Base-by-base conservation (phyloP, 1,284 basidiomycete genomes). In the Leccinum proximum region DNA sequence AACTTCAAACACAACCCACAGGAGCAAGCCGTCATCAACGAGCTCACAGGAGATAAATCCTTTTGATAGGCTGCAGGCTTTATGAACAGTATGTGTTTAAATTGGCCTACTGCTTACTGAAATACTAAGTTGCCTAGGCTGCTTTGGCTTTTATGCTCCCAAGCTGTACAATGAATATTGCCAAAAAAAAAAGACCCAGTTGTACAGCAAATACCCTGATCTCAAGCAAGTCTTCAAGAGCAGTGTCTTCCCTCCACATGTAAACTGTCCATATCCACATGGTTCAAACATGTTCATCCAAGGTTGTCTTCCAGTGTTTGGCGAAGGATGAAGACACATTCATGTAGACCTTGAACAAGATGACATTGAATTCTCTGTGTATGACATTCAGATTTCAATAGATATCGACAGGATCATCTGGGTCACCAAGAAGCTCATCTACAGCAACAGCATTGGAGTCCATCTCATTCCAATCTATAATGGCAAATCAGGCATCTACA, bases 331-430 rank as follows among this genome's bases (percentile, higher is more conserved):
- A 0, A 58, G 42, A 3, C 48, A 67, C 58, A n/a, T 69, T 1
- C 7, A 26, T n/a, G n/a, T 70, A 0, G 54, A 69, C 18, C 59
- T 66, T 0, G 62, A 69, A 18, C 1, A 60, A 16, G 66, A 70
- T 13, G 6, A 1, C 1, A 2, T 67, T 0, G 2, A 60, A 0
- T 1, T 70, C 8, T 1, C 33, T 10, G 8, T 1, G 0, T 8
- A 66, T 0, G 30, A 64, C 1, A 59, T 69, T 1, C 1, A 59
- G 0, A 58, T 70, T 9, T 67, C 61, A 0, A 54, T 69, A 0
- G 18, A 67, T 18, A 71, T 70, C 2, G 64, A 70, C 35, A 70
- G 68, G 26, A 59, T 70, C 26, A 66, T 70, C 1, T 71, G 66
- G 65, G 62, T 10, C 1, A 69, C 65, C 1, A 61, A 11, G 5